Conservation (phyloP, 495 filamentous ascomycete genomes). For the Penicillium parvum region DNA sequence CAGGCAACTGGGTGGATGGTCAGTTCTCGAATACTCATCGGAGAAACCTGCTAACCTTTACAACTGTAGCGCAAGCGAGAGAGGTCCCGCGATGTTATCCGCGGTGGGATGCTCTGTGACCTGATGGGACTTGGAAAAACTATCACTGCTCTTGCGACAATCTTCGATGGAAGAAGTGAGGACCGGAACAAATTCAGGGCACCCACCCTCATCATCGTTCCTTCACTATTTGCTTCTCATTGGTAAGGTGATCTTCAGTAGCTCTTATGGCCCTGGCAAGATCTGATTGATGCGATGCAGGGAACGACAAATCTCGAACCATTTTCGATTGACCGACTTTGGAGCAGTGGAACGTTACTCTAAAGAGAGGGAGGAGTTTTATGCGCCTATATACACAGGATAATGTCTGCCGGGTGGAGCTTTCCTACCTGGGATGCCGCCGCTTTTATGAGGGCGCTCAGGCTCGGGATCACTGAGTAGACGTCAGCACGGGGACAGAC, state of each 20-base stretch:
- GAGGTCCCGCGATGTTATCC: slow-evolving; percentile 29
- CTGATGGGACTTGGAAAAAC: slow-evolving; percentile 66
- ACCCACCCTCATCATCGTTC: slow-evolving; percentile 50
- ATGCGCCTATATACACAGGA: too few species aligned
- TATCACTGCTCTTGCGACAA: slow-evolving; percentile 44
- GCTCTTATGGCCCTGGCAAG: too few species aligned
- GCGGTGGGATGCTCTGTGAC: slow-evolving; percentile 55
- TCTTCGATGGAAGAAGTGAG: slow-evolving; percentile 41
- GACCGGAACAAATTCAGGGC: slow-evolving; percentile 14
- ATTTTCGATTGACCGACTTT: too few species aligned
- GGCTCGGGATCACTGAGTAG: too few species aligned
- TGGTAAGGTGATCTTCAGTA: slow-evolving; percentile 25
- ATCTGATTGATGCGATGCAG: too few species aligned
- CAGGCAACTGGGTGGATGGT: slow-evolving; percentile 55
- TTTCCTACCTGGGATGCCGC: too few species aligned
- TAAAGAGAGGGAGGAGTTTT: too few species aligned
- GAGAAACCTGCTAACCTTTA: not conserved
- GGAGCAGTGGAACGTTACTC: too few species aligned
- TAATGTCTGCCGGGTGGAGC: too few species aligned
- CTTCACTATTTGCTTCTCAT: slow-evolving; percentile 38
- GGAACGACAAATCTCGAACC: too few species aligned
- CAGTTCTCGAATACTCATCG: not conserved
- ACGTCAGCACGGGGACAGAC: too few species aligned
- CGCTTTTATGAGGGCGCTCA: too few species aligned
- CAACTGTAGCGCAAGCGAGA: slow-evolving; percentile 42